Conservation (phyloP, 2,329 filamentous ascomycete species). For the Triangularia verruculosa region DNA sequence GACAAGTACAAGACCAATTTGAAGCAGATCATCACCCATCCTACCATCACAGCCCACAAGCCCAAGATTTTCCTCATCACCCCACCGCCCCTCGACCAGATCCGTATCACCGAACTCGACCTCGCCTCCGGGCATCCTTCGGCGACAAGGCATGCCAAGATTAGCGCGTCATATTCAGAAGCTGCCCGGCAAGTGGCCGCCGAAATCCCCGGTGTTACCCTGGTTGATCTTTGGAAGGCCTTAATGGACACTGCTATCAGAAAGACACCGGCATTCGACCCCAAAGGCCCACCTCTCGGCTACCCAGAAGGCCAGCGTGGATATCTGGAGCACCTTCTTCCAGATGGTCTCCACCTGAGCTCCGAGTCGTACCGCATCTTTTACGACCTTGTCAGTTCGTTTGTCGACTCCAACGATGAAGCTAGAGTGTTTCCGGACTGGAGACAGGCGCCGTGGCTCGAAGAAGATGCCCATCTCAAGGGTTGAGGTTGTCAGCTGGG, state of each 20-base stretch:
- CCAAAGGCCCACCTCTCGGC: constrained; percentile 47
- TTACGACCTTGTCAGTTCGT: constrained; percentile 46
- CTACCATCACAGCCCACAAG: constrained; percentile 64
- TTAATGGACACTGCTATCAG: constrained; percentile 69
- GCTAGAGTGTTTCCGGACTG: constrained; percentile 51
- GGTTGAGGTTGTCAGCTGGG: constrained; percentile 7
- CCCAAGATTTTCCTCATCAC: constrained; percentile 75
- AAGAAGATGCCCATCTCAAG: constrained; percentile 23
- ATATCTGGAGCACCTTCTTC: constrained; percentile 50
- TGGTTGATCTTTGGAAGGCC: constrained; percentile 76
- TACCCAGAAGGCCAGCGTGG: constrained; percentile 50
- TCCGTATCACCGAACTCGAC: constrained; percentile 54
- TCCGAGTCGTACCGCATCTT: constrained; percentile 53
- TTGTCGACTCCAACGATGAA: constrained; percentile 42
- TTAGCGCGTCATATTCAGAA: constrained; percentile 56
- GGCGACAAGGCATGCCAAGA: constrained; percentile 44
- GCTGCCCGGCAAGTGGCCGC: constrained; percentile 65
- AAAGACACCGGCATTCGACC: constrained; percentile 56
- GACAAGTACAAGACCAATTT: constrained; percentile 72
- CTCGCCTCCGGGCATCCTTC: constrained; percentile 44
- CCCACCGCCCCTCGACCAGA: constrained; percentile 79
- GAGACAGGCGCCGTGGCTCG: constrained; percentile 34
- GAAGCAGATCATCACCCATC: constrained; percentile 67
- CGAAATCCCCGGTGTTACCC: constrained; percentile 61
- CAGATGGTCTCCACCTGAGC: constrained; percentile 58